Base-by-base conservation (phyloP, 192 early-diverging fungal genomes). In the Coemansia brasiliensis region DNA sequence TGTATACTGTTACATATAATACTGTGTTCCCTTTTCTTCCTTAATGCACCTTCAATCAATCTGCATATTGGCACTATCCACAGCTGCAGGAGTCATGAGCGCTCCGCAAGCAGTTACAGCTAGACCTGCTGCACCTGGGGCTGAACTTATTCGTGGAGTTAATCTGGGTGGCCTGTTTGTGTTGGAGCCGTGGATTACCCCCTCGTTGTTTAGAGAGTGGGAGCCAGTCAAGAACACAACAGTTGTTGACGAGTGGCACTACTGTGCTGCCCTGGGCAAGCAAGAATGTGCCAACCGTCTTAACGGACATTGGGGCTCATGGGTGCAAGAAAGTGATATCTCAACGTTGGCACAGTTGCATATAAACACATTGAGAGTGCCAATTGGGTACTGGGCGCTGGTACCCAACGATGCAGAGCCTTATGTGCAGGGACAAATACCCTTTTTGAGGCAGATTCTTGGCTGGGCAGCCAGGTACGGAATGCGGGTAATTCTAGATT, bases 81-180 rank as follows among this genome's bases (percentile, higher is more conserved):
- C 29, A 2, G 49, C 32, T n/a, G 59, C 54, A 25, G 39, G 20
- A 1, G 12, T 32, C 5, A 1, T 38, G 25, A 39, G 37, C 3
- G 22, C 52, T 8, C 49, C 51, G 21, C 18, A 25, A 6, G 55
- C 62, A 41, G 32, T 24, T 6, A 21, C 49, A 27, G 20, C 15
- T 2, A 11, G 25, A 4, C 11, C 37, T 20, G 37, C 37, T 20
- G 37, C 21, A 0, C 44, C 20, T 20, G 41, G 17, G 1, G 13
- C 27, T 9, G 67, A 59, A 26, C 38, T 48, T 37, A 84, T 88
- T 25, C 82, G 86, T 5, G 88, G 88, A 6, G 87, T 88, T 21
- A 90, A 88, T 27, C 60, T 90, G 2, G 86, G 88, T 38, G 87
- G 88, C 7, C 84, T 86, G 60, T 80, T 90, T 35, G 87, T 90